Conservation (phyloP, 495 filamentous ascomycete species). For the Podospora australis region DNA sequence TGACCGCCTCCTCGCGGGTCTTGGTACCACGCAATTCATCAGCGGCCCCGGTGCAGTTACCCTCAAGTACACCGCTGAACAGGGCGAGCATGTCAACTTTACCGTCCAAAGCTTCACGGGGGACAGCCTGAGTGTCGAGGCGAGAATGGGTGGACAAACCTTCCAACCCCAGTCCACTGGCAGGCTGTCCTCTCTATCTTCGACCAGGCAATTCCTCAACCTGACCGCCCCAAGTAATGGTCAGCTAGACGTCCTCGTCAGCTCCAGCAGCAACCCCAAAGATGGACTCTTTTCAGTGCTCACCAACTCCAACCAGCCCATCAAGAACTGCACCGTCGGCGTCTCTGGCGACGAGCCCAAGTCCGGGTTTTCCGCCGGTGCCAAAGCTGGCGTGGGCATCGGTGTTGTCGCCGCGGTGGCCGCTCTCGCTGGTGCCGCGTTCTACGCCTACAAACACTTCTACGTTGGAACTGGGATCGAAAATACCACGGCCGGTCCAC, state of each 20-base stretch:
- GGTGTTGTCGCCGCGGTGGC: slow-evolving; percentile 8
- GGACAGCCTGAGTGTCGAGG: slow-evolving; percentile 11
- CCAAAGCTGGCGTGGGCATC: slow-evolving; percentile 23
- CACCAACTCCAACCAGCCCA: slow-evolving; percentile 20
- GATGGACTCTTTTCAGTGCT: slow-evolving; percentile 21
- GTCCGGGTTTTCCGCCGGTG: slow-evolving; percentile 17
- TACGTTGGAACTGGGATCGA: background rate
- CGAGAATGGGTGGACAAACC: slow-evolving; percentile 9
- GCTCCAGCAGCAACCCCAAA: slow-evolving; percentile 11
- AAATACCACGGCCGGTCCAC: background rate
- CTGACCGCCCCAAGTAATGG: slow-evolving; percentile 17
- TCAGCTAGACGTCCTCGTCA: slow-evolving; percentile 19
- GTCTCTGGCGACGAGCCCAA: slow-evolving; percentile 14
- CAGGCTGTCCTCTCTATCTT: no score
- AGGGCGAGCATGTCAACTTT: slow-evolving; percentile 24
- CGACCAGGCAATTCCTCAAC: slow-evolving; percentile 6
- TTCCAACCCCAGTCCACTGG: slow-evolving; percentile 2
- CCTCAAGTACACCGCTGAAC: slow-evolving; percentile 20
- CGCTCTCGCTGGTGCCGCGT: slow-evolving; percentile 7
- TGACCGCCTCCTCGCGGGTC: slow-evolving; percentile 22
- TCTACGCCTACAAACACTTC: slow-evolving; percentile 13
- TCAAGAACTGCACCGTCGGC: slow-evolving; percentile 28
- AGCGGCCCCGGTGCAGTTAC: slow-evolving; percentile 14
- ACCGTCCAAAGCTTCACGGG: slow-evolving; percentile 19
- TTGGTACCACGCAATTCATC: slow-evolving; percentile 21